phyloP scores from a whole-genome alignment of 1,139 yeast genomes.

The Geotrichum candidum region DNA sequence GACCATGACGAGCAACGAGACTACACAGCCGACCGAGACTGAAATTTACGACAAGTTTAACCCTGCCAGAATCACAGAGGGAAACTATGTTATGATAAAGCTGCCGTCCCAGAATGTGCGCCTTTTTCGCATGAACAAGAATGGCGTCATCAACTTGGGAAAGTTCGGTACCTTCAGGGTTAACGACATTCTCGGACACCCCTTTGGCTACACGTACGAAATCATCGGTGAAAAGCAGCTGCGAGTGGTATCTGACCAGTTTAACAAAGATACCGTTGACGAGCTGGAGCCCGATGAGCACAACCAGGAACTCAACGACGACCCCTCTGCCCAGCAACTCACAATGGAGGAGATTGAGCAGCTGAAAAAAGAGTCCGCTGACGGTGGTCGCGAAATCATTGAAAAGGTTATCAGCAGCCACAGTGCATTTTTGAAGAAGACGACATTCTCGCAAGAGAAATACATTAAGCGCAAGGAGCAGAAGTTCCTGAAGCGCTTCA shows the following conservation, averaged over 20 bases:
- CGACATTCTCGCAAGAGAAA: constrained; percentile 84
- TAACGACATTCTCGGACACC: constrained; percentile 68
- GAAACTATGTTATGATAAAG: constrained; percentile 59
- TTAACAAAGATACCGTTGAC: constrained; percentile 29
- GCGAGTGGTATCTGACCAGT: constrained; percentile 25
- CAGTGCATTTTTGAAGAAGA: constrained; percentile 80
- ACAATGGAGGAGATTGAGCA: constrained; percentile 72
- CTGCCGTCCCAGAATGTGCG: constrained; percentile 79
- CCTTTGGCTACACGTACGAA: constrained; percentile 87
- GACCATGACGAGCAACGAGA: neutral
- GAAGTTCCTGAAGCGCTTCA: constrained; percentile 80
- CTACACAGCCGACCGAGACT: neutral
- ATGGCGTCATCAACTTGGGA: constrained; percentile 65
- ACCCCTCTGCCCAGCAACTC: constrained; percentile 68
- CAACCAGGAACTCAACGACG: constrained; percentile 71
- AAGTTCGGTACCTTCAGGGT: constrained; percentile 85
- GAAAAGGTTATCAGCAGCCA: constrained; percentile 78
- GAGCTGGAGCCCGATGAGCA: constrained; percentile 38
- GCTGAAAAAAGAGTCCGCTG: constrained; percentile 46
- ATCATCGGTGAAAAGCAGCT: constrained; percentile 44
- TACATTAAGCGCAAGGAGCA: constrained; percentile 86
- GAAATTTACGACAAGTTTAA: constrained; percentile 14
- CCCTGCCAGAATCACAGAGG: constrained; percentile 35
- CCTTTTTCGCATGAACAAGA: constrained; percentile 57
- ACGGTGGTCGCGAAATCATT: constrained; percentile 70